Percentiles rank a stretch among this genome's conserved stretches.
These are phyloP conservation scores for Aspergillus campestris DNA, from an alignment of 495 filamentous ascomycete species.

Conservation along the genomic window DNA sequence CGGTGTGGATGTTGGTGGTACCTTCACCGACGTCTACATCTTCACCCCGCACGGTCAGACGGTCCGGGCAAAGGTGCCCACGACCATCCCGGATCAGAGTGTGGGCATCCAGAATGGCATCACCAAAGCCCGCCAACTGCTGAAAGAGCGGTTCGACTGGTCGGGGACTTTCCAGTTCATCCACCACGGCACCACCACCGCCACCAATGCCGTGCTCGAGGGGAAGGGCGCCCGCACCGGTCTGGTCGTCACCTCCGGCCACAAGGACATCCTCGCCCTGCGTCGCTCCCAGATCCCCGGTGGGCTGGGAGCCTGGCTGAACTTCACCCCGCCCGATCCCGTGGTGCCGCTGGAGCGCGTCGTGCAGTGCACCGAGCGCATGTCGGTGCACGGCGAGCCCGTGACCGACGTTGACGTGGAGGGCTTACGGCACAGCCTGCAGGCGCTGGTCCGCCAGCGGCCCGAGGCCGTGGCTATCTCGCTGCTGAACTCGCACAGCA, in stretches of 20 bases:
- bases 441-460: constrained; percentile 19
- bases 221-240: constrained; percentile 35
- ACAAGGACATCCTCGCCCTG: constrained; percentile 33
- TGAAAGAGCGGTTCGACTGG: constrained; percentile 17
- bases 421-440: constrained; percentile 22
- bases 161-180: constrained; percentile 27
- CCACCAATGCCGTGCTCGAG: constrained; percentile 35
- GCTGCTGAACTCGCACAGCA: constrained; percentile 41
- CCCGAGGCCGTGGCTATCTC: constrained; percentile 41
- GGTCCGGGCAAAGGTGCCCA: constrained; percentile 40
- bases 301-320: constrained; percentile 39
- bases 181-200: constrained; percentile 34
- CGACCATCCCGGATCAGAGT: constrained; percentile 39
- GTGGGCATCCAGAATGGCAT: constrained; percentile 40
- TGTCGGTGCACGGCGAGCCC: constrained; percentile 34
- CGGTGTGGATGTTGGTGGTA: constrained; percentile 38
- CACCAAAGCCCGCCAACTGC: constrained; percentile 23
- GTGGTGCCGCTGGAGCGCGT: constrained; percentile 42
- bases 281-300: constrained; percentile 43
- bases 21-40: constrained; percentile 43
- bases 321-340: constrained; percentile 39
- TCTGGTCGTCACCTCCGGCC: constrained; percentile 31
- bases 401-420: constrained; percentile 33
- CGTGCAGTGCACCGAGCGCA: constrained; percentile 39
- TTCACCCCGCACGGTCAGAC: constrained; percentile 33